phyloP scores from a whole-genome alignment of 1,139 yeast genomes.

The Zhuliangozyma parablackwelliae region DNA sequence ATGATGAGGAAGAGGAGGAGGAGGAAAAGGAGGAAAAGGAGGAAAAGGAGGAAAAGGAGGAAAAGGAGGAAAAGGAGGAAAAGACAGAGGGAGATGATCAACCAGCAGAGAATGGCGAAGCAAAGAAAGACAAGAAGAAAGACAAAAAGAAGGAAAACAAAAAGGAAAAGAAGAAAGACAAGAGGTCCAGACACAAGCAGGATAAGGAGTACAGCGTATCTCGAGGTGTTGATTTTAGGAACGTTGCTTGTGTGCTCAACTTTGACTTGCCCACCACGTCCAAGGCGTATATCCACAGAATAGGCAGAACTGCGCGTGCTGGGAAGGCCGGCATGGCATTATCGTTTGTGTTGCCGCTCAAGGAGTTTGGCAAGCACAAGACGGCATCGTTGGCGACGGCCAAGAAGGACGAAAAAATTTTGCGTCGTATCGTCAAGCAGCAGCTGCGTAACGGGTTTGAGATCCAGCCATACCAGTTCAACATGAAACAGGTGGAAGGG shows the following conservation, averaged over 20 bases:
- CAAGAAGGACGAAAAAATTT: conserved; percentile 80
- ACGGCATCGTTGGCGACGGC: conserved; percentile 69
- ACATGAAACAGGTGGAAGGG: conserved; percentile 88
- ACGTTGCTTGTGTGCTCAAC: conserved; percentile 94
- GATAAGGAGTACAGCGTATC: conserved; percentile 90
- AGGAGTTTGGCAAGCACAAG: conserved; percentile 86
- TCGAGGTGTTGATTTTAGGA: conserved; percentile 94
- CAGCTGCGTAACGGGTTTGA: conserved; percentile 74
- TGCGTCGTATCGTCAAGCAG: conserved; percentile 70
- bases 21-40: conserved; percentile 43
- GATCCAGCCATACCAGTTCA: conserved; percentile 80
- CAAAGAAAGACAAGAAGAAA: conserved; percentile 13
- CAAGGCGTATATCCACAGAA: conserved; percentile 85
- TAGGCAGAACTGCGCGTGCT: conserved; percentile 98
- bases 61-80: conserved; percentile 23
- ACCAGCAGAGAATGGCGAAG: conserved; percentile 55
- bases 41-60: conserved; percentile 16
- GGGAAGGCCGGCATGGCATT: conserved; percentile 94
- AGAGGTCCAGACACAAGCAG: conserved; percentile 33
- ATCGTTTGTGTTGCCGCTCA: conserved; percentile 82
- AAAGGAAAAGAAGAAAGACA: conserved; percentile 12
- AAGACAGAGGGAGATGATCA: conserved; percentile 16
- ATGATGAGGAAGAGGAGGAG: conserved; percentile 26
- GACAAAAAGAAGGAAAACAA: conserved; percentile 54
- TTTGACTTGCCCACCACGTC: conserved; percentile 92